Base-by-base conservation (phyloP, 139 green algal genomes). In the Coccomyxa sp. region DNA sequence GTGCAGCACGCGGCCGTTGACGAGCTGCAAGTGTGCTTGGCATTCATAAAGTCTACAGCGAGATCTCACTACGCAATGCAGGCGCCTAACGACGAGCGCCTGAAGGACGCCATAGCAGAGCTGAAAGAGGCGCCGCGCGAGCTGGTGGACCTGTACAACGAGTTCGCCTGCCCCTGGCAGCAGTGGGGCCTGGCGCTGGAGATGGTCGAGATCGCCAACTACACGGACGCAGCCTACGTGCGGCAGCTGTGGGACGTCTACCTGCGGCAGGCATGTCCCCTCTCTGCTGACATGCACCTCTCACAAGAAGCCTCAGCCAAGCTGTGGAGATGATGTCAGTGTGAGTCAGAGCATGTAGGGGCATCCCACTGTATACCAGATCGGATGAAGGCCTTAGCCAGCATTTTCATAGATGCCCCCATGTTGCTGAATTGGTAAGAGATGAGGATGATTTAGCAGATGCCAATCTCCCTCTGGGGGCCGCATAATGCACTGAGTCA, bases 171-270 rank as follows among this genome's bases (percentile, higher is more conserved):
- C 2, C 55, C 69, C 14, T 70, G 73, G 27, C 81, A 88, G 72
- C 40, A 92, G 72, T 96, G 90, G 90, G 86, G 85, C n/a, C 70
- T 94, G 34, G 94, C 88, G 83, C 79, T 97, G 68, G 89, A 93
- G 76, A 87, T 96, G 70, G 85, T 95, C 50, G 79, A 92, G 76
- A 89, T 95, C 74, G 85, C 93, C 27, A 39, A 74, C 31, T 80
- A 82, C 35, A 68, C 54, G 10, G 83, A 91, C 55, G n/a, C 75
- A 12, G 40, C n/a, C 33, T 89, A 87, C 58, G 84, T 93, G 31
- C 81, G 87, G 31, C 85, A 93, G 68, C 84, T 97, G 68, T 97
- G 93, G 93, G 94, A 97, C 88, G 80, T 94, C 39, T 81, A 88
- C 39, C 84, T 97, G 70, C 81, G 38, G 68, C 75, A 79, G 70